Conservation (phyloP, 352 stramenopile genomes). For the Globisporangium middletonii region DNA sequence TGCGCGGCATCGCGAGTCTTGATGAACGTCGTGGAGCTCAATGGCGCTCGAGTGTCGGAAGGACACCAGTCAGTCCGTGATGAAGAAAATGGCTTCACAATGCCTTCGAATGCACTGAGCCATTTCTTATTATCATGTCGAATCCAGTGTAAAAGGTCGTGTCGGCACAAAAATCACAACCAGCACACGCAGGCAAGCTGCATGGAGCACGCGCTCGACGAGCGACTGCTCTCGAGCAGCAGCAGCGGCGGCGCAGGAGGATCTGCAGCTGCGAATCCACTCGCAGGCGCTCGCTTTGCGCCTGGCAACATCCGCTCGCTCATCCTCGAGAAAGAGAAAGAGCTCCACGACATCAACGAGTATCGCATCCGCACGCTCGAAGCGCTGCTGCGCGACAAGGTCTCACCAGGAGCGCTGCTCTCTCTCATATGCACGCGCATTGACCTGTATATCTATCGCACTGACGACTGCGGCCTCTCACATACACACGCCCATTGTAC, state of each 20-base stretch:
- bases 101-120: not conserved
- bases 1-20: not conserved
- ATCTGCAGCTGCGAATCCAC: not conserved
- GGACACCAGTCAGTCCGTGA: too few species aligned
- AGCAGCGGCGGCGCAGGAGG: constrained; percentile 4
- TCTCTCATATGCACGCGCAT: not conserved
- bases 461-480: not conserved
- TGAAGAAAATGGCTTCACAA: too few species aligned
- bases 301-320: constrained; percentile 77
- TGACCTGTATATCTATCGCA: not conserved
- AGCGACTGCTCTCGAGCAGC: constrained; percentile 5
- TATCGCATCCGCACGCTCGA: constrained; percentile 83
- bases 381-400: constrained; percentile 71
- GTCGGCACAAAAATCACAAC: not conserved
- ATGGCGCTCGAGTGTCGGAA: not conserved
- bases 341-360: constrained; percentile 92
- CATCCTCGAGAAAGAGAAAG: constrained; percentile 88
- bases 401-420: constrained; percentile 8
- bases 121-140: not conserved
- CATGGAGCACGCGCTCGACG: constrained; percentile 9
- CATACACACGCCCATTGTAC: constrained; percentile 5
- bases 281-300: constrained; percentile 21
- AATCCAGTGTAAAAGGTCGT: not conserved
- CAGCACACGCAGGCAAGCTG: not conserved
- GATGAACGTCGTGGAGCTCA: too few species aligned